Percentiles rank a stretch among this genome's conserved stretches.
These are phyloP conservation scores for Peziza echinospora DNA, from an alignment of 495 filamentous ascomycete genomes.

Conservation along the genomic window DNA sequence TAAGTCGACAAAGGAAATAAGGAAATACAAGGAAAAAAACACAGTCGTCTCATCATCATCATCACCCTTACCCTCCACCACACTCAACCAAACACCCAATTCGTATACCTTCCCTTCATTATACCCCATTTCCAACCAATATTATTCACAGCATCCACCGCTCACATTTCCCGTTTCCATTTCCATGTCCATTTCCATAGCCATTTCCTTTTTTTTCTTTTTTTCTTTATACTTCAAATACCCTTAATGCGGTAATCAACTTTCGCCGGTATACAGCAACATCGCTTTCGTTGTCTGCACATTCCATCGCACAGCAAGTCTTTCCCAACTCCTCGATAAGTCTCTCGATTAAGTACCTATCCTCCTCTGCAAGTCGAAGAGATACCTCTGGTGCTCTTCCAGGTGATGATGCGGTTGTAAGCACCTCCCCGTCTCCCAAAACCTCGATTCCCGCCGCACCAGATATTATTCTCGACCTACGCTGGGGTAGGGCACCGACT, in stretches of 20 bases:
- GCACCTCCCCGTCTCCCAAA: not conserved
- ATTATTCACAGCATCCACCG: no score
- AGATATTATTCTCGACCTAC: not conserved
- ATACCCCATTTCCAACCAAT: no score
- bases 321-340: slow-evolving; percentile 14
- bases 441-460: not conserved
- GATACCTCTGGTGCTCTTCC: not conserved
- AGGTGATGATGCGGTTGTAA: not conserved
- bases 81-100: no score
- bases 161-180: no score
- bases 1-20: no score
- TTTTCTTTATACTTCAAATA: slow-evolving; percentile 4
- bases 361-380: slow-evolving; percentile 5
- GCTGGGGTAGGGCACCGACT: not conserved
- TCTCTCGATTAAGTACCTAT: slow-evolving; percentile 13
- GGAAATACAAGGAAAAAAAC: no score
- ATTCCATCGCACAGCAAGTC: slow-evolving; percentile 15
- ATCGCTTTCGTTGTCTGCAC: slow-evolving; percentile 2
- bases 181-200: no score
- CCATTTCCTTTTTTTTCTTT: no score
- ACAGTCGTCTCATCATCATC: no score
- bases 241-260: slow-evolving; percentile 10
- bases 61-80: no score
- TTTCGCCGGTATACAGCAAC: slow-evolving; percentile 8
- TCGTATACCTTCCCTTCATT: no score